Conservation (phyloP, 768 basidiomycete genomes). For the Lanmaoa pseudosensibilis region DNA sequence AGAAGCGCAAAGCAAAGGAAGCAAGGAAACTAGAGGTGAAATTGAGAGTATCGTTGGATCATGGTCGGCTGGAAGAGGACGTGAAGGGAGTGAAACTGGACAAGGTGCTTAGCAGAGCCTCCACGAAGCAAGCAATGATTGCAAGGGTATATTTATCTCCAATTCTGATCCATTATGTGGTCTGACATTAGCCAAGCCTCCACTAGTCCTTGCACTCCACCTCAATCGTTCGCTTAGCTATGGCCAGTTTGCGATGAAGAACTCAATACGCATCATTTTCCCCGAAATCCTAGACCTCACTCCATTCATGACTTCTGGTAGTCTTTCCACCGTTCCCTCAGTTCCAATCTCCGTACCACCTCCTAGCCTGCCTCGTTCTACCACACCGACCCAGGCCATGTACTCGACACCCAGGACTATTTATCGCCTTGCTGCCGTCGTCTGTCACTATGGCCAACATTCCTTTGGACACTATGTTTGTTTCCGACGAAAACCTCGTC, state of each 20-base stretch:
- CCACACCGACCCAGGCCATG: constrained; percentile 56
- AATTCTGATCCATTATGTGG: not conserved
- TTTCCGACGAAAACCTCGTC: constrained; percentile 78
- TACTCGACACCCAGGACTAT: constrained; percentile 60
- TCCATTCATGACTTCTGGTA: constrained; percentile 81
- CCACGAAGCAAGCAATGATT: constrained; percentile 90
- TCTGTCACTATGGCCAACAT: constrained; percentile 92
- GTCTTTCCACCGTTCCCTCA: constrained; percentile 68
- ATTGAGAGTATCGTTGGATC: constrained; percentile 63
- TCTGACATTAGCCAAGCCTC: constrained; percentile 56
- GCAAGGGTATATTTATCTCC: constrained; percentile 57
- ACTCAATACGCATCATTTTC: constrained; percentile 76
- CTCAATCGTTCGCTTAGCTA: constrained; percentile 89
- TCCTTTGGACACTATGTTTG: constrained; percentile 95
- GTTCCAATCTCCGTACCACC: constrained; percentile 69
- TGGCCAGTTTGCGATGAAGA: constrained; percentile 77
- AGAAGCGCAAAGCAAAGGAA: constrained; percentile 75
- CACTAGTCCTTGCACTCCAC: constrained; percentile 82
- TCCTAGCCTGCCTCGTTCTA: constrained; percentile 46
- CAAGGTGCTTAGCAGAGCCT: constrained; percentile 68
- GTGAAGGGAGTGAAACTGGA: constrained; percentile 79
- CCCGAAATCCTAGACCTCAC: constrained; percentile 89
- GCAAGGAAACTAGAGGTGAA: constrained; percentile 61
- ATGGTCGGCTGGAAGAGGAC: constrained; percentile 82
- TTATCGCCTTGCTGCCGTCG: constrained; percentile 82